These are phyloP conservation scores for Lolium multiflorum DNA, from an alignment of 176 grass and related monocot genomes.

Conservation along the genomic window DNA sequence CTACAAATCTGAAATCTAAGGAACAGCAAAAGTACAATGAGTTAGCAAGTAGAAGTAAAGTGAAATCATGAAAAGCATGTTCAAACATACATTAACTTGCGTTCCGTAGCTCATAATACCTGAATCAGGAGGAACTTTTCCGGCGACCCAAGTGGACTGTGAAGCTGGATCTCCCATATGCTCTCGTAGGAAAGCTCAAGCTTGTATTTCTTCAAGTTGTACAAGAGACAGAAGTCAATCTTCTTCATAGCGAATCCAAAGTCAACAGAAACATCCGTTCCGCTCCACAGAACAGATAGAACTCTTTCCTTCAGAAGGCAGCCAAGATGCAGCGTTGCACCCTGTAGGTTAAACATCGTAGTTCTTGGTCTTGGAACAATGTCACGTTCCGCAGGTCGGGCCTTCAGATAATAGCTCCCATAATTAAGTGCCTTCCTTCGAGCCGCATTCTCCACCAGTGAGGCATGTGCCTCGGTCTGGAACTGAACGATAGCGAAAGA, in stretches of 20 bases:
- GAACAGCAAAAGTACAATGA: neutral
- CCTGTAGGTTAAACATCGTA: constrained; percentile 51
- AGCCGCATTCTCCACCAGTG: constrained; percentile 39
- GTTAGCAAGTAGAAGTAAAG: neutral
- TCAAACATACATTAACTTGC: neutral
- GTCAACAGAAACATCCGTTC: constrained; percentile 42
- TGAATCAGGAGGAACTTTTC: constrained; percentile 81
- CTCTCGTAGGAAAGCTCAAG: constrained; percentile 92
- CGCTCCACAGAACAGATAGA: constrained; percentile 56
- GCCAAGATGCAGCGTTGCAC: constrained; percentile 61
- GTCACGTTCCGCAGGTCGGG: constrained; percentile 51
- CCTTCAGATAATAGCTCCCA: constrained; percentile 50
- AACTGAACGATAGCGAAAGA: constrained; percentile 82
- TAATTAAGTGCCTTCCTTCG: constrained; percentile 14
- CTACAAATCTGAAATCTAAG: neutral
- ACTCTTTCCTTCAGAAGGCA: constrained; percentile 62
- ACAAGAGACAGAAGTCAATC: constrained; percentile 55
- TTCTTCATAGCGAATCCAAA: constrained; percentile 88
- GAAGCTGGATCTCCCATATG: constrained; percentile 94
- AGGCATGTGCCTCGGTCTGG: constrained; percentile 47
- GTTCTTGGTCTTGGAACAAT: constrained; percentile 73
- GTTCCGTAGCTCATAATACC: constrained; percentile 44
- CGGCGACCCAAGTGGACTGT: constrained; percentile 47
- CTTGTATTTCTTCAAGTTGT: constrained; percentile 45
- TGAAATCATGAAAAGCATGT: constrained; percentile 13